A percentile compares a stretch with the other conserved stretches of the same genome.
Conservation (phyloP, 495 filamentous ascomycete genomes). For the Talaromyces ruber region DNA sequence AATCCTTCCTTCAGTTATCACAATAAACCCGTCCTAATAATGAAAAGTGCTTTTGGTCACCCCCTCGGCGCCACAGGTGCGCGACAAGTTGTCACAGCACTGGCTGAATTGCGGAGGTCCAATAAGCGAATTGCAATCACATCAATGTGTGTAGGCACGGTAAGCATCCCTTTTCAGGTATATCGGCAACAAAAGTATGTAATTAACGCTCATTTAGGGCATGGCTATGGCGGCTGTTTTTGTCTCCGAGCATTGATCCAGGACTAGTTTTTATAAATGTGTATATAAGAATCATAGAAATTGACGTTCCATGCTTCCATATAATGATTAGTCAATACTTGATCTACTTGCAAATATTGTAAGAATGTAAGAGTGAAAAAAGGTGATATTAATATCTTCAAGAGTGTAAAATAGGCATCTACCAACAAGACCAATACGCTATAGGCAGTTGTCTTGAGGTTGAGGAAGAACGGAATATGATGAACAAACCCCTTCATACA, state of each 20-base stretch:
- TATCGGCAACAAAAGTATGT: background rate
- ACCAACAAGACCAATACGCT: background rate
- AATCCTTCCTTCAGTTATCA: background rate
- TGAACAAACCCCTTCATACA: background rate
- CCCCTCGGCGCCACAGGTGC: conserved; percentile 73
- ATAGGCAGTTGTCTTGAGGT: background rate
- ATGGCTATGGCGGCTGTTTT: conserved; percentile 50
- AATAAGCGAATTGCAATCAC: conserved; percentile 76
- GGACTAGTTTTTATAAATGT: background rate
- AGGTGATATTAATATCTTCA: background rate
- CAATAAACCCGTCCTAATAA: conserved; percentile 1
- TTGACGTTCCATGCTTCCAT: background rate
- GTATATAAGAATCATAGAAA: background rate
- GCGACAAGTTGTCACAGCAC: conserved; percentile 74
- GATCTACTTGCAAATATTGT: background rate
- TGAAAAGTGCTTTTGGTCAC: conserved; percentile 60
- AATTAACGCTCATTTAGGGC: conserved; percentile 21
- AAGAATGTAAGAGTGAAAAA: background rate
- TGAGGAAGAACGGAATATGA: background rate
- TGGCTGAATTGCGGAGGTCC: conserved; percentile 66
- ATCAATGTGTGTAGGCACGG: conserved; percentile 81
- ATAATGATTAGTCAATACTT: background rate
- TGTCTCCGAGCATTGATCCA: conserved; percentile 31
- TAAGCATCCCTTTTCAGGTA: conserved; percentile 18
- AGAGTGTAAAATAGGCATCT: background rate